These are phyloP conservation scores for Nannochloropsis oceanica DNA, from an alignment of 108 stramenopile species.

Conservation along the genomic window DNA sequence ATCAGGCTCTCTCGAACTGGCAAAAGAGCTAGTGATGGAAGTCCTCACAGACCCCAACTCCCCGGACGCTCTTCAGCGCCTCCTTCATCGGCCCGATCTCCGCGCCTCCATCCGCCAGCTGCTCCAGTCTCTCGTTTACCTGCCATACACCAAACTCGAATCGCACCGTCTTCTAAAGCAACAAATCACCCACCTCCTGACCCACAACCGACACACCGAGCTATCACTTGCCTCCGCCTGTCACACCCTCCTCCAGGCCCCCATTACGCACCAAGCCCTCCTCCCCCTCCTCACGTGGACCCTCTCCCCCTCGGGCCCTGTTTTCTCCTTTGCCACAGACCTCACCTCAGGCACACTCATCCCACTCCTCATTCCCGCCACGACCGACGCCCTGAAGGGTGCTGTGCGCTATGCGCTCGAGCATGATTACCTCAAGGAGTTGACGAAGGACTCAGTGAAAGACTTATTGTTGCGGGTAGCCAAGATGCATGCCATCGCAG, in stretches of 20 bases:
- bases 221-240: background rate
- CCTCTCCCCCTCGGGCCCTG: background rate
- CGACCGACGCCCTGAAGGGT: background rate
- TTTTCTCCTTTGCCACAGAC: background rate
- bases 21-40: background rate
- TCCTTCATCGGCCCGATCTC: background rate
- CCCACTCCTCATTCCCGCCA: background rate
- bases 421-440: background rate
- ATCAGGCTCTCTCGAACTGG: background rate
- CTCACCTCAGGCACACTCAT: background rate
- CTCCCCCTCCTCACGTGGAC: background rate
- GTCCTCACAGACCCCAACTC: background rate
- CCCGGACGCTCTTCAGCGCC: background rate
- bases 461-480: background rate
- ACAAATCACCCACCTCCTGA: background rate
- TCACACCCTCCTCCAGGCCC: background rate
- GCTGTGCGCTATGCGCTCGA: background rate
- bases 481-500: background rate
- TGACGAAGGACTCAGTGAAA: background rate
- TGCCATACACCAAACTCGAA: background rate
- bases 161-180: background rate
- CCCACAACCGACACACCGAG: background rate
- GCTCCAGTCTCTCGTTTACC: background rate
- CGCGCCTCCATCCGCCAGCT: background rate
- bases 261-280: background rate